Percentiles rank a stretch among this genome's conserved stretches.
phyloP scores from a whole-genome alignment of 1,284 basidiomycete genomes.

The Entoloma clypeatum region DNA sequence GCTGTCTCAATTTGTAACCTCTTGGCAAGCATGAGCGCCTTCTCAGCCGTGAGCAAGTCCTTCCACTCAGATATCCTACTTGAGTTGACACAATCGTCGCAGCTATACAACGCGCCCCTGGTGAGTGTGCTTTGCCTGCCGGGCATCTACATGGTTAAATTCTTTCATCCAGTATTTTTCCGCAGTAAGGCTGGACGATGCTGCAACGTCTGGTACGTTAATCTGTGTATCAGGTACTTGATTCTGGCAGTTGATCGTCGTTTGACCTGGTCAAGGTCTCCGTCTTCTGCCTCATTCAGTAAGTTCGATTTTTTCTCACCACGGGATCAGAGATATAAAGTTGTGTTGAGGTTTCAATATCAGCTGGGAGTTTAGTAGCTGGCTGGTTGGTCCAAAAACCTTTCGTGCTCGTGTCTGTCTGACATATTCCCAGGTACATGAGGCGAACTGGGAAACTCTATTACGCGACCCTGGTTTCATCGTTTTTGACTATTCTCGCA shows the following conservation, averaged over 20 bases:
- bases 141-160: conserved; percentile 7
- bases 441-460: conserved; percentile 80
- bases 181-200: conserved; percentile 73
- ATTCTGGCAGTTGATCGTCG: conserved; percentile 14
- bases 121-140: conserved; percentile 33
- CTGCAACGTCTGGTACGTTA: conserved; percentile 65
- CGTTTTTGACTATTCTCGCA: conserved; percentile 49
- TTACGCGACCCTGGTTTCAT: conserved; percentile 61
- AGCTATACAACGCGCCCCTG: conserved; percentile 86
- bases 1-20: conserved; percentile 81
- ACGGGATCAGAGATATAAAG: conserved; percentile 16
- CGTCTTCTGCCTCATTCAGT: conserved; percentile 89
- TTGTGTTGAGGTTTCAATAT: conserved; percentile 59
- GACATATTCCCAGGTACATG: conserved; percentile 59
- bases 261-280: conserved; percentile 40
- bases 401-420: conserved; percentile 13
- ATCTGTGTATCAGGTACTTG: conserved; percentile 16
- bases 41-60: conserved; percentile 65
- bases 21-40: conserved; percentile 69
- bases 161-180: conserved; percentile 63
- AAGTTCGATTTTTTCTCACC: conserved; percentile 27
- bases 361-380: conserved; percentile 76
- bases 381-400: conserved; percentile 59
- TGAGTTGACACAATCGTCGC: conserved; percentile 10
- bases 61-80: conserved; percentile 7